Evolutionary conservation across 306 rosid species (phyloP).

Genomic region (Geum urbanum): DNA sequence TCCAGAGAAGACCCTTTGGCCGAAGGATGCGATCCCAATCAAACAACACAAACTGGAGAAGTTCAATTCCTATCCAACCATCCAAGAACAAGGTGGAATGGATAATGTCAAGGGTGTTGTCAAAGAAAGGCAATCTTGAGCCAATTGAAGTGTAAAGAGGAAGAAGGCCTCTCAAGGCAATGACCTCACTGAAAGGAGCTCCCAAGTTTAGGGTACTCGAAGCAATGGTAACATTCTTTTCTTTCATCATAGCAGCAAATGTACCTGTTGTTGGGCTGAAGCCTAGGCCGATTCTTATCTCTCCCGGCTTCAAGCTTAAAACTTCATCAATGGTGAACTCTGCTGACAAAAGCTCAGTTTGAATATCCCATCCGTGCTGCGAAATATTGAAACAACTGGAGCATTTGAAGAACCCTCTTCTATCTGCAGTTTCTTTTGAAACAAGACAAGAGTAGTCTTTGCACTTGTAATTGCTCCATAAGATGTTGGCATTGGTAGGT

Average conservation of each 20-base stretch:
- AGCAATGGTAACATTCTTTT: slow-evolving; percentile 18
- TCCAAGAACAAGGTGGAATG: slow-evolving; percentile 28
- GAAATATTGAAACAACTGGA: slow-evolving; percentile 19
- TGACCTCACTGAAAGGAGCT: slow-evolving; percentile 24
- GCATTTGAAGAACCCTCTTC: slow-evolving; percentile 24
- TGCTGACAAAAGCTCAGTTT: slow-evolving; percentile 11
- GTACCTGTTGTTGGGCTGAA: slow-evolving; percentile 12
- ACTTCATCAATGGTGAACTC: slow-evolving; percentile 30
- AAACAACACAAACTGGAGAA: slow-evolving; percentile 22
- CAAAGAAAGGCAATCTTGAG: slow-evolving; percentile 21
- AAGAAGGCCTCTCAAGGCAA: slow-evolving; percentile 27
- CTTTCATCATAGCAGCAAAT: slow-evolving; percentile 26
- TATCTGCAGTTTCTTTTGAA: slow-evolving; percentile 1
- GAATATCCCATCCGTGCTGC: neutral
- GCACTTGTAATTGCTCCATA: slow-evolving; percentile 26
- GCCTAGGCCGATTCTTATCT: slow-evolving; percentile 20
- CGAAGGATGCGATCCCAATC: slow-evolving; percentile 19
- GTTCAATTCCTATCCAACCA: slow-evolving; percentile 20
- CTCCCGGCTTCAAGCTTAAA: slow-evolving; percentile 5
- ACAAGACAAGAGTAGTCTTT: slow-evolving; percentile 25
- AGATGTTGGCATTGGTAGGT: slow-evolving; percentile 21
- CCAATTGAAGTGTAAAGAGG: slow-evolving; percentile 22
- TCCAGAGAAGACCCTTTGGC: slow-evolving; percentile 22
- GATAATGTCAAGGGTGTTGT: slow-evolving; percentile 19
- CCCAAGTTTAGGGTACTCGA: slow-evolving; percentile 22